Evolutionary conservation across 495 filamentous ascomycete species (phyloP), one percentile per base, ranked within the genome.

Genomic region (Xylaria castorea): DNA sequence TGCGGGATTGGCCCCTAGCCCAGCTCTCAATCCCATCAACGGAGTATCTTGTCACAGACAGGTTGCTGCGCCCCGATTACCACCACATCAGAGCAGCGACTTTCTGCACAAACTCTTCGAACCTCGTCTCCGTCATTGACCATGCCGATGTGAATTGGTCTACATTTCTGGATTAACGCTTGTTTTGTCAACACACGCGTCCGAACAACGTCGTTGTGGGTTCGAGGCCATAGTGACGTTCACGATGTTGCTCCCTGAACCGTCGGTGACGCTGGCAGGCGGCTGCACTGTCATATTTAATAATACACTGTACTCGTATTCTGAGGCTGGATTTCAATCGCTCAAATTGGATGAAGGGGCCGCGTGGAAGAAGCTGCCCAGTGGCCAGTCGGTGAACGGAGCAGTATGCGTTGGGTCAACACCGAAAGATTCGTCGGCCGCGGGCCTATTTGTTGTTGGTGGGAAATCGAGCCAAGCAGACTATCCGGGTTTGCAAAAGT

Each of bases 291-390:
- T 91, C 70, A 87, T 99, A 66, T 85, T 92, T 81, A 86, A 95
- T 79, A 90, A 92, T 80, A 96, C 91, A 22, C 89, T 99, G 20
- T 99, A 97, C 83, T 90, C 90, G 14, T 98, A 93, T 77, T 92
- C 93, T 48, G 78, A 89, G 25, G 81, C 87, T 63, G 93, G 91
- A 30, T 94, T 99, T 70, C 90, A 93, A 77, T 91, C 92, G 5
- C 82, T 98, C 48, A 81, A 84, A 25, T 83, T 99, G 73, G 76
- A 85, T 73, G 75, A 89, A 68, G 92, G 93, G 67, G 92, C 86
- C 32, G 80, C 85, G 79, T 99, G 96, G 96, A 82, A 85, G 65
- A 73, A 83, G 69, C 76, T 97, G 68, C 79, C 88, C 0, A 85
- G 83, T 77, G 91, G 91, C 36, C 85, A 91, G 68, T 81, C 88